phyloP scores from a whole-genome alignment of 1,284 basidiomycete species.

The Sparassis latifolia region DNA sequence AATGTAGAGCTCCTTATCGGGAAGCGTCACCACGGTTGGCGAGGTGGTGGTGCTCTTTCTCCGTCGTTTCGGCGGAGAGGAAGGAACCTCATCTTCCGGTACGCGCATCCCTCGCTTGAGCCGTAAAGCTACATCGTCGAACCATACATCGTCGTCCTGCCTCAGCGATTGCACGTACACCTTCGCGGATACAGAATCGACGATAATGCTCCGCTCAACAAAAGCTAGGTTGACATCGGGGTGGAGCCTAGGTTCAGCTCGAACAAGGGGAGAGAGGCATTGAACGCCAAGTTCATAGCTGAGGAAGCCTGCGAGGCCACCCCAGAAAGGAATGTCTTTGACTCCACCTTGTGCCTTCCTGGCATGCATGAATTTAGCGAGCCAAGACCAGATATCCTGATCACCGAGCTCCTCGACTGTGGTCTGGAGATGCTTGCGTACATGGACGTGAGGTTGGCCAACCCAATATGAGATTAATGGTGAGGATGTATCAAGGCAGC shows the following conservation, averaged over 20 bases:
- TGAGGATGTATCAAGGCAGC: slow-evolving; percentile 44
- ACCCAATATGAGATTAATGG: slow-evolving; percentile 52
- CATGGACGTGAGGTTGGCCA: slow-evolving; percentile 40
- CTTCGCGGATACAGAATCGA: slow-evolving; percentile 45
- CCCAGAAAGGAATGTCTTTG: slow-evolving; percentile 66
- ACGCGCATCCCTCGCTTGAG: slow-evolving; percentile 10
- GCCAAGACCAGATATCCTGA: slow-evolving; percentile 64
- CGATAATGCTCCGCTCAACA: slow-evolving; percentile 67
- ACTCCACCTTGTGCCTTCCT: slow-evolving; percentile 40
- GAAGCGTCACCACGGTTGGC: slow-evolving; percentile 38
- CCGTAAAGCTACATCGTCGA: slow-evolving; percentile 33
- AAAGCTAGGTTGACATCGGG: slow-evolving; percentile 70
- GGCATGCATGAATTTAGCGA: slow-evolving; percentile 57
- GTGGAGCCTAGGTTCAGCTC: slow-evolving; percentile 31
- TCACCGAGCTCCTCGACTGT: slow-evolving; percentile 28
- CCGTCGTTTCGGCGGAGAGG: slow-evolving; percentile 3
- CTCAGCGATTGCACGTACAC: slow-evolving; percentile 61
- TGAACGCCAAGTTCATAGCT: slow-evolving; percentile 73
- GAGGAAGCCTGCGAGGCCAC: slow-evolving; percentile 64
- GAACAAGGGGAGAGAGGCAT: slow-evolving; percentile 33
- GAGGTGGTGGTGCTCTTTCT: slow-evolving; percentile 4
- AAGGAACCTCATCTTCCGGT: not conserved
- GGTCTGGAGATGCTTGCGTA: slow-evolving; percentile 24
- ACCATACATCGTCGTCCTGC: slow-evolving; percentile 53
- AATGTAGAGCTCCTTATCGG: slow-evolving; percentile 60